phyloP scores from a whole-genome alignment of 164 flowering plant species.

The Cinnamomum chago region DNA sequence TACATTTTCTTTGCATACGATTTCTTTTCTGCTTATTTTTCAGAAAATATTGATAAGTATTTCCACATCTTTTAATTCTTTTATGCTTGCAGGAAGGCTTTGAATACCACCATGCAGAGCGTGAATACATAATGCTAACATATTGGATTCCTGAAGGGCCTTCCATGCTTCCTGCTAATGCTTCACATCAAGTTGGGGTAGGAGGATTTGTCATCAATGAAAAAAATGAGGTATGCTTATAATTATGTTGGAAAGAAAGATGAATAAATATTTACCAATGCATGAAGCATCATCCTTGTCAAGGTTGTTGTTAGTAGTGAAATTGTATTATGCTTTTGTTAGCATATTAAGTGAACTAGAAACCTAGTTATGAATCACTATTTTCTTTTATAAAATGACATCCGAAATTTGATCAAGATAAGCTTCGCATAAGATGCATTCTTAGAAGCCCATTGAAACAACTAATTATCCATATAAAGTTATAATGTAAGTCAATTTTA shows the following conservation, averaged over 20 bases:
- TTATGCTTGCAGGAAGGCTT: constrained; percentile 70
- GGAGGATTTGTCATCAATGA: constrained; percentile 92
- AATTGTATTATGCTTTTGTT: neutral
- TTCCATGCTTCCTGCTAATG: constrained; percentile 80
- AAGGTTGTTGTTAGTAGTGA: neutral
- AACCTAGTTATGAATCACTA: neutral
- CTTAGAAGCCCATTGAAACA: neutral
- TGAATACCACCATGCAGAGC: constrained; percentile 86
- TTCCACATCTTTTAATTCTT: neutral
- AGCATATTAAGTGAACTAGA: neutral
- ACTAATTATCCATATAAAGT: no score
- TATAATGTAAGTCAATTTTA: no score
- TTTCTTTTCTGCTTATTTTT: neutral
- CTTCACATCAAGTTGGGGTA: constrained; percentile 87
- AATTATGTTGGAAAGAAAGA: neutral
- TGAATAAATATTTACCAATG: neutral
- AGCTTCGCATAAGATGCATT: neutral
- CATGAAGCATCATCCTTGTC: neutral
- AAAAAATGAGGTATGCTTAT: constrained; percentile 53
- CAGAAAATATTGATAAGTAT: neutral
- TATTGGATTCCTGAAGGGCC: constrained; percentile 89
- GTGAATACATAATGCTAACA: constrained; percentile 73
- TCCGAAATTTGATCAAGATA: neutral
- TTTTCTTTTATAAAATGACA: neutral
- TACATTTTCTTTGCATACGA: neutral